These are phyloP conservation scores for Candida albicans DNA, from an alignment of 1,139 yeast species.

Conservation along the genomic window DNA sequence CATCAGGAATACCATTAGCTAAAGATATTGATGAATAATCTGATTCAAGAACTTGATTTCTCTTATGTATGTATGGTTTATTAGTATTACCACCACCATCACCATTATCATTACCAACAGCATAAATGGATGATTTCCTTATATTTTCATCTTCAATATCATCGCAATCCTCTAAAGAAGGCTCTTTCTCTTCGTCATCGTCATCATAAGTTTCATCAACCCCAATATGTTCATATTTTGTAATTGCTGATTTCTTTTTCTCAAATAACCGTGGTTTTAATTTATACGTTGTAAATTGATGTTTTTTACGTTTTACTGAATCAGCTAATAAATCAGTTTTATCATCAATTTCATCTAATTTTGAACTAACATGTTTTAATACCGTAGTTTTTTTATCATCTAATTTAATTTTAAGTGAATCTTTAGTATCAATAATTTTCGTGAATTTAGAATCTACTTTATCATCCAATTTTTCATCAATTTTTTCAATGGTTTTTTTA, in stretches of 20 bases:
- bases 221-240: constrained; percentile 1
- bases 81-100: too few species aligned
- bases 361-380: constrained; percentile 4
- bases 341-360: constrained; percentile 12
- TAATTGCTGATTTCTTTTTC: constrained; percentile 8
- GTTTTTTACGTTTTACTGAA: constrained; percentile 7
- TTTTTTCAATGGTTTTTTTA: constrained; percentile 18
- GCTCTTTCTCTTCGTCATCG: neutral
- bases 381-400: constrained; percentile 11
- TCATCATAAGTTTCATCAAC: constrained; percentile 2
- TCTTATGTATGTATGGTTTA: constrained; percentile 11
- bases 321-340: constrained; percentile 11
- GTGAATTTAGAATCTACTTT: constrained; percentile 15
- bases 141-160: constrained; percentile 2
- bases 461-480: constrained; percentile 23
- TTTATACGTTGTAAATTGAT: constrained; percentile 9
- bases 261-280: constrained; percentile 16
- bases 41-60: constrained; percentile 9
- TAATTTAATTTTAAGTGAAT: constrained; percentile 13
- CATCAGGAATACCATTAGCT: constrained; percentile 1
- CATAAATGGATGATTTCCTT: constrained; percentile 2
- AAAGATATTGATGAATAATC: too few species aligned
- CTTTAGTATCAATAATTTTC: constrained; percentile 16
- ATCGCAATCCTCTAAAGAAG: neutral
- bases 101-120: constrained; percentile 5